Percentiles rank a stretch among this genome's conserved stretches.
These are phyloP conservation scores for Taphrina flavorubra DNA, from an alignment of 1,139 yeast species.

Conservation along the genomic window DNA sequence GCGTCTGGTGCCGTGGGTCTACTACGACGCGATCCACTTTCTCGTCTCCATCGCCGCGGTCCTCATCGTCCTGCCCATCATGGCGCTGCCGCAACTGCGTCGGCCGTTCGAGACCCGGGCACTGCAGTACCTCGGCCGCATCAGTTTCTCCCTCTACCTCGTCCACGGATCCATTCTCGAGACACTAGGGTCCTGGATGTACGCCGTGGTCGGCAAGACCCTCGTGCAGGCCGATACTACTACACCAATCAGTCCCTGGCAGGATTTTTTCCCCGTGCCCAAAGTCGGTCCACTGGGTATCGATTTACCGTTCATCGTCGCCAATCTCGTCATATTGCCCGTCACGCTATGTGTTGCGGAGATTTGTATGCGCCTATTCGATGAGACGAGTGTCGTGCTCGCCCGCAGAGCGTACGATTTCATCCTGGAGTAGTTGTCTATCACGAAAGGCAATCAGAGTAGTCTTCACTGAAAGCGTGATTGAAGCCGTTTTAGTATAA, in stretches of 20 bases:
- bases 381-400: constrained; percentile 12
- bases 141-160: constrained; percentile 32
- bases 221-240: constrained; percentile 10
- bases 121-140: constrained; percentile 34
- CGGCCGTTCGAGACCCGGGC: constrained; percentile 13
- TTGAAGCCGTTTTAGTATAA: too few relatives aligned
- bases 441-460: background rate
- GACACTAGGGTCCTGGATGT: constrained; percentile 12
- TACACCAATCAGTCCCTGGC: constrained; percentile 8
- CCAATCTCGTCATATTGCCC: constrained; percentile 35
- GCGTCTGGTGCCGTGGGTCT: constrained; percentile 29
- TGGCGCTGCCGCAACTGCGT: constrained; percentile 22
- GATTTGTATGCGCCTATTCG: constrained; percentile 22
- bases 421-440: background rate
- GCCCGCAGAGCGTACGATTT: constrained; percentile 13
- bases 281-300: constrained; percentile 33
- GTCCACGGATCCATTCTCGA: constrained; percentile 37
- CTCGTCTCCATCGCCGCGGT: constrained; percentile 29
- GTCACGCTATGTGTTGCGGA: constrained; percentile 33
- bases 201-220: constrained; percentile 24
- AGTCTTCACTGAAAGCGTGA: too few relatives aligned
- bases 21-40: constrained; percentile 28
- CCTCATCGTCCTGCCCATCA: constrained; percentile 22
- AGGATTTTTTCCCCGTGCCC: constrained; percentile 12
- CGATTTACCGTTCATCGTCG: constrained; percentile 24